These are phyloP conservation scores for Euphorbia schlechtendalii DNA, from an alignment of 441 rosid species.

Conservation along the genomic window DNA sequence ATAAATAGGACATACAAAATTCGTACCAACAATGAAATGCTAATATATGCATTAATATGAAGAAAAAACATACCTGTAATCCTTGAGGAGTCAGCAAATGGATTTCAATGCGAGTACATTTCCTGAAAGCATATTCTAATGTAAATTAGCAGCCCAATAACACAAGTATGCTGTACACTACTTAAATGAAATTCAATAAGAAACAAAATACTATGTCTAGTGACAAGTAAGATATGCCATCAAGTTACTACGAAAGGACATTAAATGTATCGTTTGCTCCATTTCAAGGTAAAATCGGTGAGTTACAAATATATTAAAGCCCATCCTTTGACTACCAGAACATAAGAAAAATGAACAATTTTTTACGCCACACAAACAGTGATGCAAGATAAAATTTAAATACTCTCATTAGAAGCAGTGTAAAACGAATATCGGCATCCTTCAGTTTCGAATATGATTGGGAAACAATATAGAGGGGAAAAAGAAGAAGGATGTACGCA, in stretches of 20 bases:
- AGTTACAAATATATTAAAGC: no score
- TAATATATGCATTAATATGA: neutral
- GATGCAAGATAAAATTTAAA: no score
- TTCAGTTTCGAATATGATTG: neutral
- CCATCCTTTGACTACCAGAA: neutral
- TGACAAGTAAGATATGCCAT: constrained; percentile 3
- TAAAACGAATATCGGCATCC: neutral
- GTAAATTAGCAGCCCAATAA: neutral
- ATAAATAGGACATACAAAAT: neutral
- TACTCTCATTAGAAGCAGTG: neutral
- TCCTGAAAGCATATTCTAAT: constrained; percentile 40
- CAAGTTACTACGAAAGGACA: neutral
- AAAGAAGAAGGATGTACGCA: constrained; percentile 41
- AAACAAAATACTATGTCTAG: neutral
- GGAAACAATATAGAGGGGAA: neutral
- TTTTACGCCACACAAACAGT: neutral
- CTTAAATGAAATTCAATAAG: neutral
- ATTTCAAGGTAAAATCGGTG: no score
- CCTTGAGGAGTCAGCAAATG: constrained; percentile 87
- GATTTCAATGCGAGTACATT: constrained; percentile 95
- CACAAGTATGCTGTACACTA: neutral
- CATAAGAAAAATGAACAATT: neutral
- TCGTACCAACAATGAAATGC: neutral
- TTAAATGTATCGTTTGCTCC: no score
- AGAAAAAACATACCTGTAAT: constrained; percentile 55